A percentile compares a stretch with the other conserved stretches of the same genome.
These are phyloP conservation scores for Niebla homalea DNA, from an alignment of 495 filamentous ascomycete genomes.

Conservation along the genomic window DNA sequence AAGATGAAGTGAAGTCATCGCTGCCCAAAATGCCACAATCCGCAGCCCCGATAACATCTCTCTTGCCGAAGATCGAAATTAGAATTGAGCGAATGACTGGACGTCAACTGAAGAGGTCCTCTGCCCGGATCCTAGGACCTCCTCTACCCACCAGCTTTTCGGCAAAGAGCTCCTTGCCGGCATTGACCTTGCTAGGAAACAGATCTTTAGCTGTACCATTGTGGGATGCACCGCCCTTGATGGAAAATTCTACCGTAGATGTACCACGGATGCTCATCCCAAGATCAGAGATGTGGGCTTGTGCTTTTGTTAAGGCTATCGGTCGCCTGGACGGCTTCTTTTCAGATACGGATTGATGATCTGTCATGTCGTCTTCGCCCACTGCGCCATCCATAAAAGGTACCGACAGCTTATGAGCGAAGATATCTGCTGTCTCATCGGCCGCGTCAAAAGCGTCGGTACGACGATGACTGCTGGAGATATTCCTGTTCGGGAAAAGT, in stretches of 20 bases:
- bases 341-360: conserved; percentile 27
- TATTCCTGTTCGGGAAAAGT: conserved; percentile 50
- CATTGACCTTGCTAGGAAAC: conserved; percentile 58
- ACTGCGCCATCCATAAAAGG: conserved; percentile 36
- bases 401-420: conserved; percentile 39
- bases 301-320: conserved; percentile 21
- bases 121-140: conserved; percentile 33
- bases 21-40: too few relatives aligned
- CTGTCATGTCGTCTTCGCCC: conserved; percentile 24
- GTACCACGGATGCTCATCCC: conserved; percentile 51
- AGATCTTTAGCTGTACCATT: conserved; percentile 43
- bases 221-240: conserved; percentile 43
- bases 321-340: conserved; percentile 11
- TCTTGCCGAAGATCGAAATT: too few relatives aligned
- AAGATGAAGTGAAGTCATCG: too few relatives aligned
- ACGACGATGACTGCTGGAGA: conserved; percentile 44
- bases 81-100: background rate
- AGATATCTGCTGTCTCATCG: conserved; percentile 47
- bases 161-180: conserved; percentile 59
- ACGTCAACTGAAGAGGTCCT: conserved; percentile 39
- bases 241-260: conserved; percentile 43
- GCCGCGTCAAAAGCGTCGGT: conserved; percentile 52
- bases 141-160: conserved; percentile 39
- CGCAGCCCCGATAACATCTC: too few relatives aligned
- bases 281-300: conserved; percentile 18